Percentiles rank a stretch among this genome's conserved stretches.
These are phyloP conservation scores for Xylariales sp. DNA, from an alignment of 2,329 filamentous ascomycete species.

Conservation along the genomic window DNA sequence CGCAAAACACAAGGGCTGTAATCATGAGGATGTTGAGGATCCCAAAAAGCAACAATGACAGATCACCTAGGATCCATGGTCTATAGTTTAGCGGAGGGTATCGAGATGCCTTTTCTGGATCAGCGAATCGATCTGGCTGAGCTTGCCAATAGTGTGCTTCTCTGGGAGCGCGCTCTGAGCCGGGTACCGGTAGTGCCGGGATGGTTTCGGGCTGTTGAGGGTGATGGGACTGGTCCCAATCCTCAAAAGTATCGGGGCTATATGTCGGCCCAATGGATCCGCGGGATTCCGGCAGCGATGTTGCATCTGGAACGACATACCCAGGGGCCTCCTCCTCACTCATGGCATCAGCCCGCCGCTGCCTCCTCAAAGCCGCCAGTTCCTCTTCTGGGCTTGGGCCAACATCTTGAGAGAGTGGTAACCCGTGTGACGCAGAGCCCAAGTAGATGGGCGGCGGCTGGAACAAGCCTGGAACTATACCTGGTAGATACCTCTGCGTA, in stretches of 20 bases:
- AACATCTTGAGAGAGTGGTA: not conserved
- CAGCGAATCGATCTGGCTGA: slow-evolving; percentile 12
- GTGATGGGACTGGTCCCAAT: not conserved
- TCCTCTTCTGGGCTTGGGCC: slow-evolving; percentile 5
- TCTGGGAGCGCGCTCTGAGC: slow-evolving; percentile 13
- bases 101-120: slow-evolving; percentile 31
- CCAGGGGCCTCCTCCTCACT: not conserved
- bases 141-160: slow-evolving; percentile 25
- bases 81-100: slow-evolving; percentile 61
- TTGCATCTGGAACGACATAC: too few species aligned
- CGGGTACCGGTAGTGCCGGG: not conserved
- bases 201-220: slow-evolving; percentile 4
- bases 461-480: slow-evolving; percentile 12
- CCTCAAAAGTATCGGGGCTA: not conserved
- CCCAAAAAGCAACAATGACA: slow-evolving; percentile 58
- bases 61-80: slow-evolving; percentile 65
- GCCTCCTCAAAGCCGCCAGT: slow-evolving; percentile 5
- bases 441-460: slow-evolving; percentile 6
- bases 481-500: slow-evolving; percentile 14
- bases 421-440: not conserved
- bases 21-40: slow-evolving; percentile 66
- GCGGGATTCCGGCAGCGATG: slow-evolving; percentile 1
- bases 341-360: slow-evolving; percentile 1
- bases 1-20: slow-evolving; percentile 66
- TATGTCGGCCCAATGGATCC: slow-evolving; percentile 1